These are phyloP conservation scores for Syzygium syzygioides DNA, from an alignment of 441 rosid genomes.

Conservation along the genomic window DNA sequence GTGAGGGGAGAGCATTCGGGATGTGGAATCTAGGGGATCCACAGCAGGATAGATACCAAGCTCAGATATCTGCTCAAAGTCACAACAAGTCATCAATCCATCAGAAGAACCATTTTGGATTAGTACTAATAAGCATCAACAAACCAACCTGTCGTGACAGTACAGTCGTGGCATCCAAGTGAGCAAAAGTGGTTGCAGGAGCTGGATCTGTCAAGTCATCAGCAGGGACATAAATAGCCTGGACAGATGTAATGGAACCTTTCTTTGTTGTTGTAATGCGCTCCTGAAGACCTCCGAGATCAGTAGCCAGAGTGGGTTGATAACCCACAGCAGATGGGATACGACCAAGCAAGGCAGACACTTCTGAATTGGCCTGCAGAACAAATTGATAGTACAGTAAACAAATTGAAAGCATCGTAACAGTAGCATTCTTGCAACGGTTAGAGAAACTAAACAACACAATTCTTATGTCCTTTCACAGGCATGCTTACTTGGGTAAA, in stretches of 20 bases:
- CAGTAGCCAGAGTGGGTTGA: constrained; percentile 96
- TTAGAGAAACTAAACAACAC: background rate
- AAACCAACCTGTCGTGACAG: constrained; percentile 75
- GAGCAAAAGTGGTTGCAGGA: constrained; percentile 67
- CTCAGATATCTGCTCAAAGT: constrained; percentile 1
- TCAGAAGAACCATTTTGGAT: background rate
- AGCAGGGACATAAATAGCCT: constrained; percentile 14
- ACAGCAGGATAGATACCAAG: constrained; percentile 25
- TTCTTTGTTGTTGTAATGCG: constrained; percentile 10
- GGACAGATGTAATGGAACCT: constrained; percentile 16
- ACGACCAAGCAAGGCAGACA: constrained; percentile 98
- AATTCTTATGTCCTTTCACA: background rate
- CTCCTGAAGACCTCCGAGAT: constrained; percentile 88
- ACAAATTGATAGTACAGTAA: background rate
- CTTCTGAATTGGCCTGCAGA: constrained; percentile 90
- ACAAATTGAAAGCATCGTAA: background rate
- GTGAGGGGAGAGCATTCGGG: constrained; percentile 20
- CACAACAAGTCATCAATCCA: background rate
- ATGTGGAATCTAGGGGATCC: constrained; percentile 23
- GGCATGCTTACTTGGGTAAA: constrained; percentile 64
- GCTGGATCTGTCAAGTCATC: constrained; percentile 17
- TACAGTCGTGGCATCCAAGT: constrained; percentile 99
- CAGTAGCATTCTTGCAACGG: background rate
- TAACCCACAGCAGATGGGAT: constrained; percentile 99
- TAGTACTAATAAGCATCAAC: background rate